phyloP scores from a whole-genome alignment of 805 yeast species.

The Candida sphagnicola region DNA sequence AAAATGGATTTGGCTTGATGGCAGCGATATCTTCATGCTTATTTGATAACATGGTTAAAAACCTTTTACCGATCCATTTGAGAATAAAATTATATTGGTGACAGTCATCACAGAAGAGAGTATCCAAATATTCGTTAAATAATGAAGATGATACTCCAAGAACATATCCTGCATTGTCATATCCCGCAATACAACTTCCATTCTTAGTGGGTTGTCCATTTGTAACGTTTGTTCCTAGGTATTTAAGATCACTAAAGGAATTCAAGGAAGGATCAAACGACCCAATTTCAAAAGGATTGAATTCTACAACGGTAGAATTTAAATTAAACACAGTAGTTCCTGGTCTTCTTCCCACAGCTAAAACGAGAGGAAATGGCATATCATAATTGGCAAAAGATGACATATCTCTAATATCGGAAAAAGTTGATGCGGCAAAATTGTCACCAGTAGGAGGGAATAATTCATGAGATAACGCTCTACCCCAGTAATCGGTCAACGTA shows the following conservation, averaged over 20 bases:
- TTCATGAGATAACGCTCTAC: constrained; percentile 68
- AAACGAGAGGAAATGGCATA: constrained; percentile 39
- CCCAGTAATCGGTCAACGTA: constrained; percentile 79
- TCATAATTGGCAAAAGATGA: constrained; percentile 28
- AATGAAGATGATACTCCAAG: constrained; percentile 38
- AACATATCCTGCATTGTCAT: constrained; percentile 37
- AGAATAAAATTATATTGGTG: constrained; percentile 17
- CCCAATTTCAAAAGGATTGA: constrained; percentile 41
- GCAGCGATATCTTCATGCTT: constrained; percentile 27
- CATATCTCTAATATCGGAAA: constrained; percentile 30
- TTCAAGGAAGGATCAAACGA: constrained; percentile 37
- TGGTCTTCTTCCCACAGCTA: constrained; percentile 34
- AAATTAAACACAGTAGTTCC: constrained; percentile 24
- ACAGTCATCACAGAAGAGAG: constrained; percentile 33
- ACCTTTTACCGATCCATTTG: constrained; percentile 21
- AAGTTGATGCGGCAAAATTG: constrained; percentile 22
- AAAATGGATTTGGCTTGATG: constrained; percentile 36
- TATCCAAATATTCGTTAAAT: constrained; percentile 32
- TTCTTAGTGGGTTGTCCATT: constrained; percentile 24
- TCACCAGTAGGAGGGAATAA: constrained; percentile 36
- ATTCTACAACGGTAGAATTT: constrained; percentile 38
- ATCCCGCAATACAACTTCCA: constrained; percentile 27
- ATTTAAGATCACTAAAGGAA: constrained; percentile 33
- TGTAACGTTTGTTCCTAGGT: constrained; percentile 30
- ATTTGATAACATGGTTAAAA: constrained; percentile 23